Percentiles rank a stretch among this genome's conserved stretches.
Conservation (phyloP, 1,284 basidiomycete genomes). For the Cystobasidiaceae sp. region DNA sequence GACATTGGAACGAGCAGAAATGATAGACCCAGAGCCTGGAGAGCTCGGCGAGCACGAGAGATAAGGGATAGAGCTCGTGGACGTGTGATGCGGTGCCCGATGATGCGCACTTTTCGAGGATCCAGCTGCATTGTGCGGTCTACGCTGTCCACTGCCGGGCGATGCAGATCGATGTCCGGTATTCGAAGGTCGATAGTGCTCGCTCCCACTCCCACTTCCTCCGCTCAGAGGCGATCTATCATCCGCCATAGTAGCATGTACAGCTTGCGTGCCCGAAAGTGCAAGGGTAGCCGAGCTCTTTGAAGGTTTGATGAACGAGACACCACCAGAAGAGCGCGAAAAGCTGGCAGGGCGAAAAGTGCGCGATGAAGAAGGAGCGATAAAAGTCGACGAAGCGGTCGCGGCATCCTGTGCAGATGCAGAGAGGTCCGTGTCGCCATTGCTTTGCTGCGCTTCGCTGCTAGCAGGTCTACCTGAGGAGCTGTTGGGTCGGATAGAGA, state of each 20-base stretch:
- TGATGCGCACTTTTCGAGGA: background rate
- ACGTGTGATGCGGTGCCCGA: constrained; percentile 9
- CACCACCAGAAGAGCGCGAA: background rate
- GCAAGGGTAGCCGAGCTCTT: constrained; percentile 27
- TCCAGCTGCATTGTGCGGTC: background rate
- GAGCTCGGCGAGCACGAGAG: constrained; percentile 24
- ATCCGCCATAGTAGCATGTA: constrained; percentile 11
- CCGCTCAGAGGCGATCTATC: background rate
- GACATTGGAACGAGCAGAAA: constrained; percentile 6
- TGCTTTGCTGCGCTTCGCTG: no score
- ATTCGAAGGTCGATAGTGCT: background rate
- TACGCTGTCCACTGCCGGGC: background rate
- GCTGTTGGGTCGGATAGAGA: no score
- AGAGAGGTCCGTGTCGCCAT: no score
- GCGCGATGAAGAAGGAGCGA: constrained; percentile 6
- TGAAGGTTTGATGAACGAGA: constrained; percentile 5
- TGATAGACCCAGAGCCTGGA: constrained; percentile 21
- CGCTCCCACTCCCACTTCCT: background rate
- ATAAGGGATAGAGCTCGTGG: constrained; percentile 22
- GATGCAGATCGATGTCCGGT: background rate
- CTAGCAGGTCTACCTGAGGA: no score
- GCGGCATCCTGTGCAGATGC: no score
- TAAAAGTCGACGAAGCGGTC: constrained; percentile 1
- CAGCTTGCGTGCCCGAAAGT: background rate
- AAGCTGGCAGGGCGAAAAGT: constrained; percentile 20